A percentile compares a stretch with the other conserved stretches of the same genome.
These are phyloP conservation scores for Amauroascus niger DNA, from an alignment of 2,329 filamentous ascomycete genomes.

Conservation along the genomic window DNA sequence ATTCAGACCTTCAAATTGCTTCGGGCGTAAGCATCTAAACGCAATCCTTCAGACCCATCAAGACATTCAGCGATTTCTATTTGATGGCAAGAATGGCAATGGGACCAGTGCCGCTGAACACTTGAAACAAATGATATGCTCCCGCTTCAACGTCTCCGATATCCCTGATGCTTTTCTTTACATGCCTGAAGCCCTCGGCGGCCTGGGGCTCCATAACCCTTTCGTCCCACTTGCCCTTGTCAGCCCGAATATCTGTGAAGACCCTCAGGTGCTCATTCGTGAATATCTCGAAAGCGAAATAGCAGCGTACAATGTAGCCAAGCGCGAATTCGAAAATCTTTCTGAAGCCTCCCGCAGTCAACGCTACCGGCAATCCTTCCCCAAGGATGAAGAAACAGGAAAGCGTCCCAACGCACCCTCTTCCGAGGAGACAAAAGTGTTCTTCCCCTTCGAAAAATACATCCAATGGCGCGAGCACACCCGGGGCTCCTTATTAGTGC, in stretches of 20 bases:
- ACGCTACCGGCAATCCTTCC: constrained; percentile 13
- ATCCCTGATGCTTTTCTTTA: constrained; percentile 41
- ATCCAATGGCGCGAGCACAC: constrained; percentile 25
- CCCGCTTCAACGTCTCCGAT: constrained; percentile 40
- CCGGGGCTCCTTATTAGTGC: constrained; percentile 13
- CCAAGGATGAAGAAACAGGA: constrained; percentile 14
- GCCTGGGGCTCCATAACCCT: constrained; percentile 41
- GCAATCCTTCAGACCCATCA: constrained; percentile 40
- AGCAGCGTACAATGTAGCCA: constrained; percentile 18
- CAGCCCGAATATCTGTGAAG: constrained; percentile 23
- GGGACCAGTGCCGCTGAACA: constrained; percentile 40
- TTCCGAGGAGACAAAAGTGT: constrained; percentile 17
- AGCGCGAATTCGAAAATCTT: constrained; percentile 22
- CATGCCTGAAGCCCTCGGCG: constrained; percentile 40
- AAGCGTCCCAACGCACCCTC: constrained; percentile 12
- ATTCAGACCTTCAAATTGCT: constrained; percentile 37
- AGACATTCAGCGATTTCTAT: constrained; percentile 40
- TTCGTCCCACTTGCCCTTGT: constrained; percentile 37
- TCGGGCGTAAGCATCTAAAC: constrained; percentile 42
- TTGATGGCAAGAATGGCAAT: constrained; percentile 26
- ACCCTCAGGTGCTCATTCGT: constrained; percentile 22
- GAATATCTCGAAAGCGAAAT: constrained; percentile 22
- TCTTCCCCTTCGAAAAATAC: constrained; percentile 33
- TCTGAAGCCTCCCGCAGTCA: constrained; percentile 12
- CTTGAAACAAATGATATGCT: constrained; percentile 41